These are phyloP conservation scores for Plectosphaerella plurivora DNA, from an alignment of 2,329 filamentous ascomycete genomes.

Conservation along the genomic window DNA sequence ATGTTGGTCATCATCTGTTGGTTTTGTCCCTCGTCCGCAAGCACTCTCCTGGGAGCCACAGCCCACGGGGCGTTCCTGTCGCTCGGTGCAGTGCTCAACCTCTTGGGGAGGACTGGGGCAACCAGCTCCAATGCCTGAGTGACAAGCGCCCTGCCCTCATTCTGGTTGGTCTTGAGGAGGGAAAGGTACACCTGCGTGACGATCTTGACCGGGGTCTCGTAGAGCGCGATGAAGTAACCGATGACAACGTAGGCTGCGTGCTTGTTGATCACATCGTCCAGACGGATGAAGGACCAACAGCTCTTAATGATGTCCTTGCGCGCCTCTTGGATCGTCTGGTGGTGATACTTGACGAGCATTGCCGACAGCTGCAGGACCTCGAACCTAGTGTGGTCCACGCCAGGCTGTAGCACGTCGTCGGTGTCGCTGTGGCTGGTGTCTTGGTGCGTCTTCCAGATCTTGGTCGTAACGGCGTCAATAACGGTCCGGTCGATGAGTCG, in stretches of 20 bases:
- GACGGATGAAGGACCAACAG: slow-evolving; percentile 94
- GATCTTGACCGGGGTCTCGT: slow-evolving; percentile 94
- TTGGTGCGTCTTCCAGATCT: slow-evolving; percentile 88
- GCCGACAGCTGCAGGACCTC: slow-evolving; percentile 93
- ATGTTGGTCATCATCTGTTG: slow-evolving; percentile 95
- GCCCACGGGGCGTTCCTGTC: slow-evolving; percentile 84
- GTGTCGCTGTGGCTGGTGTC: slow-evolving; percentile 80
- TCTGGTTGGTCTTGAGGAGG: slow-evolving; percentile 86
- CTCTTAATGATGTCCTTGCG: slow-evolving; percentile 99
- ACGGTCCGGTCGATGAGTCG: slow-evolving; percentile 81
- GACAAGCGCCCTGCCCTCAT: slow-evolving; percentile 86
- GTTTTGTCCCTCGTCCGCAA: slow-evolving; percentile 92
- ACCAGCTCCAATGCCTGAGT: slow-evolving; percentile 93
- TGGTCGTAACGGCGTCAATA: slow-evolving; percentile 85
- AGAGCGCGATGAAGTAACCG: slow-evolving; percentile 94
- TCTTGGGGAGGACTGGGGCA: slow-evolving; percentile 87
- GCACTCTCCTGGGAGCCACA: slow-evolving; percentile 80
- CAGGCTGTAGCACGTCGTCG: slow-evolving; percentile 78
- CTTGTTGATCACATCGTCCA: slow-evolving; percentile 99
- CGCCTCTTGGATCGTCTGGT: slow-evolving; percentile 79
- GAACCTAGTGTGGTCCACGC: slow-evolving; percentile 93
- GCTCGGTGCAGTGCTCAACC: slow-evolving; percentile 62
- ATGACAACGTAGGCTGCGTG: slow-evolving; percentile 97
- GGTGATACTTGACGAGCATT: slow-evolving; percentile 92
- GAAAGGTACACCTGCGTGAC: slow-evolving; percentile 93